phyloP scores from a whole-genome alignment of 495 filamentous ascomycete species.

The Sporormia fimetaria region DNA sequence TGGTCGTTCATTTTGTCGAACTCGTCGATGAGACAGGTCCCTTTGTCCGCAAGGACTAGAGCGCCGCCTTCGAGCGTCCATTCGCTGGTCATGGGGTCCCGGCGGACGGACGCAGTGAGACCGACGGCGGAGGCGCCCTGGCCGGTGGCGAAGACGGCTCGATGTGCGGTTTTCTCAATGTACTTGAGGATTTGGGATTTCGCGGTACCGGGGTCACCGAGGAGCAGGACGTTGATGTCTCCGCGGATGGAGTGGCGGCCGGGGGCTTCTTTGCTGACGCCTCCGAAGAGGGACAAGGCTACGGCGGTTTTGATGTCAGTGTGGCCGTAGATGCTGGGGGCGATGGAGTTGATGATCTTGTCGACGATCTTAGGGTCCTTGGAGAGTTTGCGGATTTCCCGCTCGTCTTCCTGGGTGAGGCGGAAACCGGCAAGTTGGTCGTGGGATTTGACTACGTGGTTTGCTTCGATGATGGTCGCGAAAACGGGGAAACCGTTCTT shows the following conservation, averaged over 20 bases:
- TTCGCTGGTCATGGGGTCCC: slow-evolving; percentile 89
- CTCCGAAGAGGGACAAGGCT: slow-evolving; percentile 87
- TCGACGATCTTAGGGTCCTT: slow-evolving; percentile 87
- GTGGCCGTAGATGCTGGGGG: slow-evolving; percentile 95
- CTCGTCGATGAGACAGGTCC: slow-evolving; percentile 95
- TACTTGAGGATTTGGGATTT: slow-evolving; percentile 99
- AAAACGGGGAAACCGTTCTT: slow-evolving; percentile 99
- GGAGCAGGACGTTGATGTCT: slow-evolving; percentile 95
- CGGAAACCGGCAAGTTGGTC: slow-evolving; percentile 97
- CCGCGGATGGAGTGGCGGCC: slow-evolving; percentile 86
- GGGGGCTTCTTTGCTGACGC: slow-evolving; percentile 79
- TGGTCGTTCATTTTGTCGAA: slow-evolving; percentile 99
- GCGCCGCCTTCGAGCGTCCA: slow-evolving; percentile 98
- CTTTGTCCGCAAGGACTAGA: slow-evolving; percentile 86
- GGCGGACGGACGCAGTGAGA: slow-evolving; percentile 92
- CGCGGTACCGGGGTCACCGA: slow-evolving; percentile 95
- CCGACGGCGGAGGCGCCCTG: slow-evolving; percentile 96
- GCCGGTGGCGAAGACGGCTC: slow-evolving; percentile 95
- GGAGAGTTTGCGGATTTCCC: slow-evolving; percentile 74
- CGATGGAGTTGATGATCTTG: slow-evolving; percentile 88
- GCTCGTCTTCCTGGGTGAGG: slow-evolving; percentile 91
- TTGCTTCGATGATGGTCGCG: slow-evolving; percentile 93
- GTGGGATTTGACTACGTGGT: slow-evolving; percentile 92
- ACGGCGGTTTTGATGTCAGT: slow-evolving; percentile 96
- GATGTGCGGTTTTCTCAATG: slow-evolving; percentile 92